phyloP scores from a whole-genome alignment of 257 asterid species.

The Striga asiatica region DNA sequence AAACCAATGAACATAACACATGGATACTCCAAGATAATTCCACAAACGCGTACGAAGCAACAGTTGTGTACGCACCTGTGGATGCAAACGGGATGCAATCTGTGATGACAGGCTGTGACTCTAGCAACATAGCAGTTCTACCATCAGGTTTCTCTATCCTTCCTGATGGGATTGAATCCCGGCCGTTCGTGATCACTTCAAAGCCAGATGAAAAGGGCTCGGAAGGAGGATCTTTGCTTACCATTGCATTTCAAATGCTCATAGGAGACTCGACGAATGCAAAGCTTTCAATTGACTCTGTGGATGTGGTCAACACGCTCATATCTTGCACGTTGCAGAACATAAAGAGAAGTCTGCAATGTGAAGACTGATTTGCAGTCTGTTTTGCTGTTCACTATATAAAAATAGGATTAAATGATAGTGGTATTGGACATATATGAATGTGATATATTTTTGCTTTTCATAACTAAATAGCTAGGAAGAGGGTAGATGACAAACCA shows the following conservation, averaged over 20 bases:
- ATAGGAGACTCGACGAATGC: too few species aligned
- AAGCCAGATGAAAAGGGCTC: neutral
- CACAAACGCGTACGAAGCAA: constrained; percentile 54
- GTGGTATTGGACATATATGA: too few species aligned
- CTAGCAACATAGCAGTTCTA: constrained; percentile 30
- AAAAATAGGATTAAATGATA: too few species aligned
- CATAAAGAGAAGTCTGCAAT: constrained; percentile 35
- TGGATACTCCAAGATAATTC: constrained; percentile 74
- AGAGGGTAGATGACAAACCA: too few species aligned
- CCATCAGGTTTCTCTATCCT: neutral
- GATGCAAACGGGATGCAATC: constrained; percentile 69
- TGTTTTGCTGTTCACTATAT: too few species aligned
- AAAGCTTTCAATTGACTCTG: constrained; percentile 28
- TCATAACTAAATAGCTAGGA: too few species aligned
- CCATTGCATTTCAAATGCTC: neutral
- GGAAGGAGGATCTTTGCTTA: neutral
- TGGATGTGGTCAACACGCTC: constrained; percentile 15
- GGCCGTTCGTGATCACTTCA: neutral
- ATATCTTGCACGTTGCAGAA: neutral
- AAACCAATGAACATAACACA: constrained; percentile 30
- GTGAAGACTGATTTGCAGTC: constrained; percentile 38
- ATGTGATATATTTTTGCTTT: too few species aligned
- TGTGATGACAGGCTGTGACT: constrained; percentile 71
- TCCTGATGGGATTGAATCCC: neutral
- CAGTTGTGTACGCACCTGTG: constrained; percentile 61